phyloP scores from a whole-genome alignment of 2,329 filamentous ascomycete genomes.

The Calonectria pseudoturangicola region DNA sequence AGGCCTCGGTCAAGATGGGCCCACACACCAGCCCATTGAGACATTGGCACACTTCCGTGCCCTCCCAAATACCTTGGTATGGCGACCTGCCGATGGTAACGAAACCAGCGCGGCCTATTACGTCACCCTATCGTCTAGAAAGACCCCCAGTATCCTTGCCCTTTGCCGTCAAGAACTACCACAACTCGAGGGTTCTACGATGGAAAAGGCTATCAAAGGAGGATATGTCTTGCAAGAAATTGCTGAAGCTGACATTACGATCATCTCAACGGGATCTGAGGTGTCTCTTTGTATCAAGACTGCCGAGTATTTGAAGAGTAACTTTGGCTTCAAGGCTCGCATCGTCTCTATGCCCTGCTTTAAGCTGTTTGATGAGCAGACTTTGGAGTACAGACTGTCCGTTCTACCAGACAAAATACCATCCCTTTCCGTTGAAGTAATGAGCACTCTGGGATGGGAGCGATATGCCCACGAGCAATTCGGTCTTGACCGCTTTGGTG shows the following conservation, averaged over 20 bases:
- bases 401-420: slow-evolving; percentile 96
- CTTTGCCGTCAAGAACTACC: slow-evolving; percentile 98
- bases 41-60: slow-evolving; percentile 98
- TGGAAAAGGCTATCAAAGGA: slow-evolving; percentile 94
- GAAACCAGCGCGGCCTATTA: slow-evolving; percentile 99
- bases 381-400: slow-evolving; percentile 94
- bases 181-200: slow-evolving; percentile 94
- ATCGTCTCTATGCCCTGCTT: slow-evolving; percentile 97
- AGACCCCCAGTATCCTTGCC: slow-evolving; percentile 94
- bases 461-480: slow-evolving; percentile 99
- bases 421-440: slow-evolving; percentile 94
- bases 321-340: slow-evolving; percentile 87
- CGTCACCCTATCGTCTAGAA: slow-evolving; percentile 90
- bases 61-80: slow-evolving; percentile 99
- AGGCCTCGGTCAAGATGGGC: slow-evolving; percentile 98
- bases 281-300: slow-evolving; percentile 95
- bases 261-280: slow-evolving; percentile 97
- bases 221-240: slow-evolving; percentile 93
- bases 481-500: slow-evolving; percentile 98
- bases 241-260: slow-evolving; percentile 88
- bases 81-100: slow-evolving; percentile 98
- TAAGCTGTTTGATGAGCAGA: slow-evolving; percentile 95
- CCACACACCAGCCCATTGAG: slow-evolving; percentile 99
- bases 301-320: slow-evolving; percentile 90
- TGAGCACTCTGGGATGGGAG: slow-evolving; percentile 98